Evolutionary conservation across 306 rosid species (phyloP).

Genomic region (Gleditsia sinensis): DNA sequence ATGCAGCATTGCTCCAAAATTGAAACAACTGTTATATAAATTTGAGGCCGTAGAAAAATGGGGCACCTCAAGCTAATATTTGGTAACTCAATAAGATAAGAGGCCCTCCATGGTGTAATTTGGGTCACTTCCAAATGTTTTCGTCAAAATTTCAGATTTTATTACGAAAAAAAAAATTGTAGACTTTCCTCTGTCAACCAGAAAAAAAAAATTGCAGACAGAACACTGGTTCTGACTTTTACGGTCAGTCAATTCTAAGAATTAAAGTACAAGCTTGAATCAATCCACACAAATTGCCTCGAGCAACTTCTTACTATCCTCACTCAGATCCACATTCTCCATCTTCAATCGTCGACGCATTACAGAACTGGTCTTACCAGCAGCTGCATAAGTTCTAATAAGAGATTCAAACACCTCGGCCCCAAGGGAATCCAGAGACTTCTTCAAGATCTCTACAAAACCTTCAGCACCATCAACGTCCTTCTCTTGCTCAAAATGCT

Average conservation of each 20-base stretch:
- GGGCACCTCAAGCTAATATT: not conserved
- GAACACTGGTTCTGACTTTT: conserved; percentile 36
- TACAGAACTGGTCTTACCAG: conserved; percentile 65
- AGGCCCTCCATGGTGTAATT: conserved; percentile 17
- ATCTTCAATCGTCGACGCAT: conserved; percentile 71
- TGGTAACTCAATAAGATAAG: conserved; percentile 32
- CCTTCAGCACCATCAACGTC: conserved; percentile 88
- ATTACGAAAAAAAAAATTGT: conserved; percentile 31
- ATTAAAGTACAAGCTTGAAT: conserved; percentile 29
- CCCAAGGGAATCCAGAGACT: conserved; percentile 51
- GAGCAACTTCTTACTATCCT: conserved; percentile 65
- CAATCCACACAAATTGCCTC: conserved; percentile 62
- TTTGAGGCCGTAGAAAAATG: not conserved
- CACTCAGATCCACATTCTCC: conserved; percentile 79
- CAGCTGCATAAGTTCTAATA: conserved; percentile 76
- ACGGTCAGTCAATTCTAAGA: conserved; percentile 34
- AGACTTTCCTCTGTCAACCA: too few species aligned
- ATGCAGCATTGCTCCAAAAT: not conserved
- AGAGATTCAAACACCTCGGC: conserved; percentile 71
- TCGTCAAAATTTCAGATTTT: conserved; percentile 34
- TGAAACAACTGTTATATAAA: not conserved
- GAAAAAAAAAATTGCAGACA: conserved; percentile 26
- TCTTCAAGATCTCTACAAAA: conserved; percentile 69
- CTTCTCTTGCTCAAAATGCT: conserved; percentile 70
- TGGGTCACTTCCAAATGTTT: conserved; percentile 25